phyloP scores from a whole-genome alignment of 495 filamentous ascomycete genomes.

The Annulohypoxylon maeteangense region DNA sequence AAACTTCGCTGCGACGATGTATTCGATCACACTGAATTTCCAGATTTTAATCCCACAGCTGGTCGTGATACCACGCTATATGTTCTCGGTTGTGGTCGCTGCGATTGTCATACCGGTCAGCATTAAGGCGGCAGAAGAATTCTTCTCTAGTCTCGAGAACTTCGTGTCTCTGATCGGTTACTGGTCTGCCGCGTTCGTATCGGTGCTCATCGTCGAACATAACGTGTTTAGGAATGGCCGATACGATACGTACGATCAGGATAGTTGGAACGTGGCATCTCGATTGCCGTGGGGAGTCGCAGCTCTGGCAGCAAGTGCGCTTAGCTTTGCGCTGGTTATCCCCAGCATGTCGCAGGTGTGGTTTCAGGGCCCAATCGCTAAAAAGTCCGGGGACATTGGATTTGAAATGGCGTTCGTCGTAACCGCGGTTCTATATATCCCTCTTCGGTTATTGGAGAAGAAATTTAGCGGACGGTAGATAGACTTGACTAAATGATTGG shows the following conservation, averaged over 20 bases:
- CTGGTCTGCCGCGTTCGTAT: constrained; percentile 65
- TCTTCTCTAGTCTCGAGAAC: constrained; percentile 64
- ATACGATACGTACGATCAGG: constrained; percentile 54
- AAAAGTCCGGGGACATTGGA: constrained; percentile 66
- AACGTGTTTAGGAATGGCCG: constrained; percentile 54
- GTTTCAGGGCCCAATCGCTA: constrained; percentile 65
- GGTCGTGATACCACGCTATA: constrained; percentile 60
- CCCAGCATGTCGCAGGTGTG: constrained; percentile 67
- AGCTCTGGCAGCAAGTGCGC: constrained; percentile 52
- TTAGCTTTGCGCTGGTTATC: constrained; percentile 60
- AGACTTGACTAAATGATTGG: not conserved
- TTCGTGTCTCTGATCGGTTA: constrained; percentile 66
- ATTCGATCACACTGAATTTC: constrained; percentile 66
- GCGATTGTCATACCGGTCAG: constrained; percentile 64
- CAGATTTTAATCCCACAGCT: constrained; percentile 63
- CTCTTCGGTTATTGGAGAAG: constrained; percentile 55
- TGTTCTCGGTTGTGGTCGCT: constrained; percentile 62
- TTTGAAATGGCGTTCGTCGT: constrained; percentile 67
- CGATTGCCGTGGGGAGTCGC: constrained; percentile 60
- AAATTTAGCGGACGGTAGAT: constrained; percentile 39
- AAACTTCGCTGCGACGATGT: constrained; percentile 60
- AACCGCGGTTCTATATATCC: constrained; percentile 59
- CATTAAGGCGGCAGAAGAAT: constrained; percentile 61
- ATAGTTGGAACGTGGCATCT: constrained; percentile 59
- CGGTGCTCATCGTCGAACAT: constrained; percentile 61